A percentile compares a stretch with the other conserved stretches of the same genome.
These are phyloP conservation scores for Populus tremula DNA, from an alignment of 345 rosid genomes.

Conservation along the genomic window DNA sequence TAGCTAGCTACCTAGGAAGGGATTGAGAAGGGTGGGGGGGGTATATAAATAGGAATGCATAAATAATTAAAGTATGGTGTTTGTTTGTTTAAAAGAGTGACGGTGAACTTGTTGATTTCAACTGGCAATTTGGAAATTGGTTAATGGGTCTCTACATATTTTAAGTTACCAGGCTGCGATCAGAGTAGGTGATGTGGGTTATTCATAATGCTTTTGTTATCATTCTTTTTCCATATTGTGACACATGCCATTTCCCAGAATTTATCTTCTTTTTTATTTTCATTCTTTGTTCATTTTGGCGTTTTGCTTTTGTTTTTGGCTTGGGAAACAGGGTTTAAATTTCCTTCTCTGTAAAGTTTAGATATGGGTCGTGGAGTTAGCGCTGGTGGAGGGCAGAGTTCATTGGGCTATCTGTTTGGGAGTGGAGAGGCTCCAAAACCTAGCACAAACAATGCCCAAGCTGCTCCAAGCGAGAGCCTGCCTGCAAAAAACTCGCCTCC, in stretches of 20 bases:
- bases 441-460: constrained; percentile 30
- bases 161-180: not conserved
- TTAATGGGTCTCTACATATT: not conserved
- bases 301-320: not conserved
- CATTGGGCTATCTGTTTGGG: constrained; percentile 78
- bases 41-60: not conserved
- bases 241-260: not conserved
- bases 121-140: not conserved
- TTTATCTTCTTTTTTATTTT: not conserved
- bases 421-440: constrained; percentile 69
- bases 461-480: constrained; percentile 36
- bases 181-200: not conserved
- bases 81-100: not conserved
- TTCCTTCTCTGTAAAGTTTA: not conserved
- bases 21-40: not conserved
- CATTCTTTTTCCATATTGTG: not conserved
- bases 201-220: not conserved
- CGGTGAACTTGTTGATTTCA: not conserved
- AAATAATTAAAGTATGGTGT: not conserved
- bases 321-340: not conserved
- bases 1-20: not conserved
- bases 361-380: constrained; percentile 81
- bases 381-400: constrained; percentile 84
- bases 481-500: constrained; percentile 30
- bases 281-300: not conserved